Evolutionary conservation across 116 monocot genomes (phyloP).

Genomic region (Papilionanthe hybrid): DNA sequence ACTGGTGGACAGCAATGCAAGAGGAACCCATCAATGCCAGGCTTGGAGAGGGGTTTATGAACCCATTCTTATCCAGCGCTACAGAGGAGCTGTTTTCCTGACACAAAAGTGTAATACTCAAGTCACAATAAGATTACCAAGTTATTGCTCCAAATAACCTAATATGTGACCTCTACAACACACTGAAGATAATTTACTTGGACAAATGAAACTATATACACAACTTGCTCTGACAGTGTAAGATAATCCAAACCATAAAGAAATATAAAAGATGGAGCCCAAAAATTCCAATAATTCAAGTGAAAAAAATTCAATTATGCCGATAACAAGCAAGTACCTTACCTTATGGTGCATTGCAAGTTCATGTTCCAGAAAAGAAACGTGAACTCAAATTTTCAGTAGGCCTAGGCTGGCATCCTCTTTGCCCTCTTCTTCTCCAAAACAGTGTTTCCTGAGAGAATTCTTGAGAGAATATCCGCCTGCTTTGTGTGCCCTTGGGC

Average conservation of each 20-base stretch:
- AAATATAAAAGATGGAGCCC: background rate
- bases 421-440: slow-evolving; percentile 27
- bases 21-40: too few relatives aligned
- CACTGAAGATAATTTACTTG: background rate
- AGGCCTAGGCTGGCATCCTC: slow-evolving; percentile 24
- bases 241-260: background rate
- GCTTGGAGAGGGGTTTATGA: too few relatives aligned
- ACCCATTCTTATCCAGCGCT: too few relatives aligned
- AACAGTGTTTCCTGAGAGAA: slow-evolving; percentile 36
- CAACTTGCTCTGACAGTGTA: background rate
- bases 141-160: background rate
- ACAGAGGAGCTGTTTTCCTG: too few relatives aligned
- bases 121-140: too few relatives aligned
- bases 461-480: slow-evolving; percentile 69
- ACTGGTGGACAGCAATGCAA: background rate
- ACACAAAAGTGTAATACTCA: too few relatives aligned
- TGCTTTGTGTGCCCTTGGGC: slow-evolving; percentile 82
- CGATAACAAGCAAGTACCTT: background rate
- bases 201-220: background rate
- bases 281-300: background rate
- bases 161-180: background rate
- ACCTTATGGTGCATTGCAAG: background rate
- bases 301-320: background rate
- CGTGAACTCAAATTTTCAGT: slow-evolving; percentile 1
- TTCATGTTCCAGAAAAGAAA: background rate